Conservation (phyloP, 2,329 filamentous ascomycete species). For the Chrysoporthe cubensis region DNA sequence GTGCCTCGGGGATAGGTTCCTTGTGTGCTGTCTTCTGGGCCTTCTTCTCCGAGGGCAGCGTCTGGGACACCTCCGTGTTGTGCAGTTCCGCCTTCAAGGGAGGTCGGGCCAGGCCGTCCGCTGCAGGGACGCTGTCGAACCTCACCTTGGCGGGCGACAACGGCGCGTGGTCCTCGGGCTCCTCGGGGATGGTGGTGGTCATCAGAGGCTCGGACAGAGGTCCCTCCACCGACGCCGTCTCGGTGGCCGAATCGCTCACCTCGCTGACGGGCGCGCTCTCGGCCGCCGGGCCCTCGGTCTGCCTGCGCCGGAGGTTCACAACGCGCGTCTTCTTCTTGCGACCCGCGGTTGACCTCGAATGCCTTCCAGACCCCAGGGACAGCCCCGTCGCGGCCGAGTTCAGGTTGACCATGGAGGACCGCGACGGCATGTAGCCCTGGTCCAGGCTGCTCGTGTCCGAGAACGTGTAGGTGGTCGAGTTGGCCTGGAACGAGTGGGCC, state of each 20-base stretch:
- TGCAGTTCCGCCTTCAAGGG: constrained; percentile 42
- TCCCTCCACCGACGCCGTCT: constrained; percentile 57
- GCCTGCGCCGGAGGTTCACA: constrained; percentile 75
- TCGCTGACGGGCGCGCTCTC: constrained; percentile 52
- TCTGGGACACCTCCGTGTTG: constrained; percentile 33
- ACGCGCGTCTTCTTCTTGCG: constrained; percentile 84
- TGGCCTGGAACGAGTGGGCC: constrained; percentile 65
- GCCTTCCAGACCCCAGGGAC: constrained; percentile 63
- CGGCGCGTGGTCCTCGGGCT: constrained; percentile 54
- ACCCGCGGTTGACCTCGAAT: constrained; percentile 62
- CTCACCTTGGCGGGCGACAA: constrained; percentile 45
- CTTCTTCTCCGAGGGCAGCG: constrained; percentile 29
- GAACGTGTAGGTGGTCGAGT: constrained; percentile 70
- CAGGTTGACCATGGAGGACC: constrained; percentile 68
- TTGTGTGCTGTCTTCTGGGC: constrained; percentile 12
- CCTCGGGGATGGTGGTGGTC: constrained; percentile 61
- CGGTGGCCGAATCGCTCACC: constrained; percentile 51
- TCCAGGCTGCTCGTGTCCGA: constrained; percentile 70
- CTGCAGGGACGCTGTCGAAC: constrained; percentile 41
- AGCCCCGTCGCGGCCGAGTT: constrained; percentile 65
- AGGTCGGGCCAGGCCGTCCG: constrained; percentile 37
- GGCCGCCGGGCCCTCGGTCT: constrained; percentile 48
- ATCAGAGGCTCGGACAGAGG: constrained; percentile 66
- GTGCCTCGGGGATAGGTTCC: constrained; percentile 17
- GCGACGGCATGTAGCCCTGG: constrained; percentile 63